Evolutionary conservation across 495 filamentous ascomycete genomes (phyloP).

Genomic region (Aspergillus saccharolyticus): DNA sequence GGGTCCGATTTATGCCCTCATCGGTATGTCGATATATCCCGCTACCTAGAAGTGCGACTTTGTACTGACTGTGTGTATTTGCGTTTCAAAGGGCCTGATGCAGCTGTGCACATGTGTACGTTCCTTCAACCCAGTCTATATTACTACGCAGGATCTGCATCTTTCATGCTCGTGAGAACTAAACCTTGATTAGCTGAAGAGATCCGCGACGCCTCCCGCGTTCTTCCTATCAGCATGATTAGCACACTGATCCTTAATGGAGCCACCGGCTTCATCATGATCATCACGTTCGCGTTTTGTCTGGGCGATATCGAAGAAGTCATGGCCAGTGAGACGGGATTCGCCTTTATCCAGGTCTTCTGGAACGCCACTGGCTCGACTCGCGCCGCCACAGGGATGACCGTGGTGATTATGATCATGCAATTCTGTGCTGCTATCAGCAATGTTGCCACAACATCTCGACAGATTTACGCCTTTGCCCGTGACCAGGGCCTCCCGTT

Average conservation of each 20-base stretch:
- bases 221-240: slow-evolving; percentile 45
- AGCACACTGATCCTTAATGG: slow-evolving; percentile 45
- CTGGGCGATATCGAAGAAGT: slow-evolving; percentile 36
- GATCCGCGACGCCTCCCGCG: slow-evolving; percentile 39
- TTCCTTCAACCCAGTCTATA: neutral
- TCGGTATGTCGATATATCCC: slow-evolving; percentile 21
- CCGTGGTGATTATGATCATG: slow-evolving; percentile 39
- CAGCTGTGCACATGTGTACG: slow-evolving; percentile 37
- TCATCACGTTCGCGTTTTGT: slow-evolving; percentile 46
- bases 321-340: slow-evolving; percentile 33
- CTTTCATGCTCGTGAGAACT: neutral
- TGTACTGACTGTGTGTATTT: no score
- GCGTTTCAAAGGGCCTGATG: slow-evolving; percentile 19
- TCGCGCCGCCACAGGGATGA: slow-evolving; percentile 41
- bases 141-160: neutral
- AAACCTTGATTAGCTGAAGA: slow-evolving; percentile 43
- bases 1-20: slow-evolving; percentile 38
- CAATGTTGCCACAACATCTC: slow-evolving; percentile 45
- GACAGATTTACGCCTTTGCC: slow-evolving; percentile 52
- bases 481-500: slow-evolving; percentile 49
- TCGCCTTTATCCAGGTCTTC: slow-evolving; percentile 50
- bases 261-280: slow-evolving; percentile 45
- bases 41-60: no score
- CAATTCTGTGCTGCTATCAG: slow-evolving; percentile 39
- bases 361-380: slow-evolving; percentile 36